Conservation (phyloP, 1,284 basidiomycete species). For the Chalciporus sp. region DNA sequence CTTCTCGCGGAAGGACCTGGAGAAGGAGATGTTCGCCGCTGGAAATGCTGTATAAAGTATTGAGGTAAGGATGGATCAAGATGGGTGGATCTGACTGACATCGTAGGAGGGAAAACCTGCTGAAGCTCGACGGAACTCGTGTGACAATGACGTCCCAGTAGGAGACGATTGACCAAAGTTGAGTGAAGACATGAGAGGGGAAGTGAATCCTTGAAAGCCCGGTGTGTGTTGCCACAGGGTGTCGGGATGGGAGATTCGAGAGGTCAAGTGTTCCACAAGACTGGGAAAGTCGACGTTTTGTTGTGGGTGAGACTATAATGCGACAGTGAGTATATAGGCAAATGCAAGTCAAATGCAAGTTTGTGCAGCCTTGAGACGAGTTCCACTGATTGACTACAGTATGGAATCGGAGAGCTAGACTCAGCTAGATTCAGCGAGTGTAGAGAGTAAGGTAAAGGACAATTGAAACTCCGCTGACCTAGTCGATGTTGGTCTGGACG, state of each 20-base stretch:
- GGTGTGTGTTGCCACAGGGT: neutral
- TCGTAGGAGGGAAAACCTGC: conserved; percentile 30
- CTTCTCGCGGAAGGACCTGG: conserved; percentile 44
- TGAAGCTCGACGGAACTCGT: conserved; percentile 34
- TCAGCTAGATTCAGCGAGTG: conserved; percentile 5
- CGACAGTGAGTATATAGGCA: conserved; percentile 10
- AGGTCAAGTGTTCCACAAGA: neutral
- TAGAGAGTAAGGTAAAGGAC: conserved; percentile 23
- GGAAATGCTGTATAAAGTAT: conserved; percentile 41
- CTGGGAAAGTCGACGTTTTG: conserved; percentile 6
- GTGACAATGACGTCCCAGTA: conserved; percentile 23
- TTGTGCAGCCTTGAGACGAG: neutral
- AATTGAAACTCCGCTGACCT: conserved; percentile 35
- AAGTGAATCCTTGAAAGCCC: neutral
- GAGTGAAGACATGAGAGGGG: conserved; percentile 30
- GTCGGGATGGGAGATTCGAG: neutral
- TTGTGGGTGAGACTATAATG: conserved; percentile 3
- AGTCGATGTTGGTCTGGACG: conserved; percentile 13
- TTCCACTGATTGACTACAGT: conserved; percentile 14
- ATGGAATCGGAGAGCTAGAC: conserved; percentile 9
- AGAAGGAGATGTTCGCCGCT: conserved; percentile 48
- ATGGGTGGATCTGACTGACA: conserved; percentile 34
- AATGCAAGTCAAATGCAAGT: conserved; percentile 7
- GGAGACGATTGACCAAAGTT: conserved; percentile 30
- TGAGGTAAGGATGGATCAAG: conserved; percentile 23